Evolutionary conservation across 495 filamentous ascomycete genomes (phyloP), one percentile per base, ranked within the genome.

Genomic region (Aspergillus sclerotioniger): DNA sequence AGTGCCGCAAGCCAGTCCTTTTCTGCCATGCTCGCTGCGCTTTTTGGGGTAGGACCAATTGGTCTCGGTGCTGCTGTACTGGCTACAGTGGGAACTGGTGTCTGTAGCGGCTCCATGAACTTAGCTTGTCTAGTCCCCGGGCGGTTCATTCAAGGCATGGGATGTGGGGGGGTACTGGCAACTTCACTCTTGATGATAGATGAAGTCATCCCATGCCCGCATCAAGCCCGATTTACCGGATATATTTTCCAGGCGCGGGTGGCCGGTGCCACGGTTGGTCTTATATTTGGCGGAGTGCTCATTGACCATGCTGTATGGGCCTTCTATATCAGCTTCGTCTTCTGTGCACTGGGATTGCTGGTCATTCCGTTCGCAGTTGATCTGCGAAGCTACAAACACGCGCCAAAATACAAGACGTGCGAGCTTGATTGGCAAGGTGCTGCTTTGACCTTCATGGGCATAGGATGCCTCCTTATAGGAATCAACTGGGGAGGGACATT

Each of bases 71-170:
- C 80, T 6, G 64, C 80, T 0, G 61, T 80, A 1, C 70, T 84
- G 44, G 85, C 88, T 58, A 77, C 76, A 8, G 74, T 75, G 16
- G 87, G 87, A 0, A 80, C 85, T 1, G 77, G 88, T 5, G 68
- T 88, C 21, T 80, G 79, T 47, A 83, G 78, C 5, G 69, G 87
- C 6, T 80, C 87, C 0, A 74, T 80, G 51, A 80, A 80, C 61
- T 84, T 91, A 48, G 76, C 75, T 7, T 65, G 82, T 20, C 74
- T 92, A 35, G 76, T 91, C 19, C 72, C 84, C 43, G 87, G 88
- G 7, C 80, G 89, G 19, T 74, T 80, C 3, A 71, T 91, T 13
- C 89, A 91, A 53, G 89, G 89, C 17, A 72, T 88, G n/a, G 89
- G 88, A 20, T 87, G 86, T 17, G 88, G 89, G 19, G 88, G 88